Percentiles rank a stretch among this genome's conserved stretches.
phyloP scores from a whole-genome alignment of 2,329 filamentous ascomycete genomes.

The Exophiala sideris region DNA sequence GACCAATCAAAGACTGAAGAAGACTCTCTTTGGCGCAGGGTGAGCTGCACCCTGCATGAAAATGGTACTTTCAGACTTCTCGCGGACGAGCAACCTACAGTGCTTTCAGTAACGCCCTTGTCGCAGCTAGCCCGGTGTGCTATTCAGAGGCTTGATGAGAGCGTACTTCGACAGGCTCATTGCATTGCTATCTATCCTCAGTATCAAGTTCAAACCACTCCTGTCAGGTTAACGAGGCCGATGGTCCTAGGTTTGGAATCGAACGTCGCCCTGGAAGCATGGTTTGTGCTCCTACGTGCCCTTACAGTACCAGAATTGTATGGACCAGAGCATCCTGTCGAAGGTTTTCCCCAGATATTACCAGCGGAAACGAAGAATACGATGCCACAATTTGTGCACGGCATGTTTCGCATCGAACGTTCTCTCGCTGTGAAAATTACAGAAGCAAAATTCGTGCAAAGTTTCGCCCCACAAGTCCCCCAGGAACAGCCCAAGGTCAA shows the following conservation, averaged over 20 bases:
- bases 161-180: conserved; percentile 86
- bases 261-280: conserved; percentile 90
- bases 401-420: conserved; percentile 66
- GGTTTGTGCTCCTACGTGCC: conserved; percentile 87
- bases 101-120: conserved; percentile 80
- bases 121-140: conserved; percentile 85
- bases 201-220: conserved; percentile 71
- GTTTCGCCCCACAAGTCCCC: conserved; percentile 4
- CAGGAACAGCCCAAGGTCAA: conserved; percentile 19
- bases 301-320: conserved; percentile 93
- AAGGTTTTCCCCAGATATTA: conserved; percentile 39
- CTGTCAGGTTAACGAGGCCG: conserved; percentile 75
- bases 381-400: conserved; percentile 39
- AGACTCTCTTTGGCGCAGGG: conserved; percentile 67
- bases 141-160: conserved; percentile 83
- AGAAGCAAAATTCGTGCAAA: conserved; percentile 54
- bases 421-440: conserved; percentile 58
- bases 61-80: conserved; percentile 92
- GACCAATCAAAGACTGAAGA: conserved; percentile 48
- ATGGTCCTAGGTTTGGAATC: conserved; percentile 86
- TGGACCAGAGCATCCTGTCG: conserved; percentile 52
- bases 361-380: conserved; percentile 34
- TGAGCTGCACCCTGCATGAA: conserved; percentile 91
- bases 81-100: conserved; percentile 75
- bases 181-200: conserved; percentile 95